Evolutionary conservation across 2,329 filamentous ascomycete species (phyloP).

Genomic region (Trichophyton mentagrophytes): DNA sequence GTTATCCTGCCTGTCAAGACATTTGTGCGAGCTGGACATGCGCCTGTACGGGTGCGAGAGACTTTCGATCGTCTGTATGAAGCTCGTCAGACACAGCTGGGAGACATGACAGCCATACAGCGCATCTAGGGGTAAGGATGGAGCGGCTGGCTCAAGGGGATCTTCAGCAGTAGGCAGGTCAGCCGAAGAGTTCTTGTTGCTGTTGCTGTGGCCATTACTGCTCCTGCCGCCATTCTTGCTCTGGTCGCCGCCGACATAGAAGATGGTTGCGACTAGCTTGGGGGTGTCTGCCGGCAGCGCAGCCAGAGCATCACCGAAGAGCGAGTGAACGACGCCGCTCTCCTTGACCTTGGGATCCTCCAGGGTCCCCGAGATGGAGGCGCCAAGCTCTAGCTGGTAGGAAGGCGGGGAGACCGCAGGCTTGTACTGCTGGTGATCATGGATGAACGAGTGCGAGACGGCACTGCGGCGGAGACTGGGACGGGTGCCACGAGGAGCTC

Average conservation of each 20-base stretch:
- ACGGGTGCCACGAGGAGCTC: slow-evolving; percentile 22
- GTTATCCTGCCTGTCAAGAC: slow-evolving; percentile 35
- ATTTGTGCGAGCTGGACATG: slow-evolving; percentile 36
- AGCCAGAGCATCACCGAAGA: slow-evolving; percentile 32
- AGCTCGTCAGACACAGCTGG: slow-evolving; percentile 44
- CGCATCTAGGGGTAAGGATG: slow-evolving; percentile 42
- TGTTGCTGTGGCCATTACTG: slow-evolving; percentile 33
- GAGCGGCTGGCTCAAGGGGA: slow-evolving; percentile 42
- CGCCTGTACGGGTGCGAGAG: slow-evolving; percentile 39
- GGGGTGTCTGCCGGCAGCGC: slow-evolving; percentile 29
- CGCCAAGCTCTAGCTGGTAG: slow-evolving; percentile 12
- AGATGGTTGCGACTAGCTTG: slow-evolving; percentile 37
- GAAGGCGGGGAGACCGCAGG: slow-evolving; percentile 21
- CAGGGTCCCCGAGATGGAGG: slow-evolving; percentile 27
- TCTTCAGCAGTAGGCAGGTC: slow-evolving; percentile 35
- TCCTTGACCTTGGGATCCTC: slow-evolving; percentile 25
- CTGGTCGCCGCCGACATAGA: slow-evolving; percentile 32
- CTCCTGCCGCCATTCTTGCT: no score
- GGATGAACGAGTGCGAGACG: slow-evolving; percentile 33
- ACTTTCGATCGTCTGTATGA: slow-evolving; percentile 39
- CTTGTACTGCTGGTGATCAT: slow-evolving; percentile 39
- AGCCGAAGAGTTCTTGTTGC: slow-evolving; percentile 14
- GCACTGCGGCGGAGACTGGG: slow-evolving; percentile 33
- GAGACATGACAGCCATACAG: slow-evolving; percentile 43
- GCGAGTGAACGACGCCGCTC: slow-evolving; percentile 35